These are phyloP conservation scores for Bjerkandera adusta DNA, from an alignment of 1,284 basidiomycete genomes.

Conservation along the genomic window DNA sequence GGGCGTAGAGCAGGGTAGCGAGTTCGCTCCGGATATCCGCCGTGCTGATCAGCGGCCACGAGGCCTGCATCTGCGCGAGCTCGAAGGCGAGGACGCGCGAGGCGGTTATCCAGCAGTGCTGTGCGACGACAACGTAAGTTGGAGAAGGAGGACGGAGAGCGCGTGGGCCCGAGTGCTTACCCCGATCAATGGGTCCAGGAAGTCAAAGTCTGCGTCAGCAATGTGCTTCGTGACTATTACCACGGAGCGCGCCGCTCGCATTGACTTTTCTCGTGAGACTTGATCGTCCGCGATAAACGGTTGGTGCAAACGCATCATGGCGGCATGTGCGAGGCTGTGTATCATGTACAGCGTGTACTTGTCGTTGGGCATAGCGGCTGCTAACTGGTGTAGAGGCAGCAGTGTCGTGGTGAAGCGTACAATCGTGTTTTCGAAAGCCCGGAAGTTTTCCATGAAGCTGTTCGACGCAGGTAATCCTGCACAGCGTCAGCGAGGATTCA, in stretches of 20 bases:
- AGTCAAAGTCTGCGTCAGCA: slow-evolving; percentile 60
- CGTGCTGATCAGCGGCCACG: slow-evolving; percentile 57
- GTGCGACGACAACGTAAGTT: slow-evolving; percentile 13
- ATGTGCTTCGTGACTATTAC: slow-evolving; percentile 59
- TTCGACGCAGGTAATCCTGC: slow-evolving; percentile 43
- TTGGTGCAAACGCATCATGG: slow-evolving; percentile 66
- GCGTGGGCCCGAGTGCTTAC: slow-evolving; percentile 40
- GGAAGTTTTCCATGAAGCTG: slow-evolving; percentile 54
- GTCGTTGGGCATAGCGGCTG: slow-evolving; percentile 53
- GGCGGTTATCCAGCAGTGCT: slow-evolving; percentile 71
- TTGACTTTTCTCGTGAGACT: slow-evolving; percentile 64
- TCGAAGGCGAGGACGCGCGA: slow-evolving; percentile 66
- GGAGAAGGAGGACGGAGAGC: slow-evolving; percentile 1
- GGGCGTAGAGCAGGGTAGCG: slow-evolving; percentile 55
- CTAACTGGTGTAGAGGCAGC: slow-evolving; percentile 62
- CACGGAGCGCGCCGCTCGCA: slow-evolving; percentile 56
- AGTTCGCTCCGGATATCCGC: slow-evolving; percentile 60
- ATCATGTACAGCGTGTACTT: slow-evolving; percentile 56
- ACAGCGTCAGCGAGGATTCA: slow-evolving; percentile 16
- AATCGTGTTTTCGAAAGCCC: slow-evolving; percentile 59
- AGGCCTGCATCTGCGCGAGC: slow-evolving; percentile 52
- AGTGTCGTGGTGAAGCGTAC: slow-evolving; percentile 59
- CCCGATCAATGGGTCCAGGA: slow-evolving; percentile 71
- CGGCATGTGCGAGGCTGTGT: slow-evolving; percentile 65
- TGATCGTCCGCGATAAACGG: slow-evolving; percentile 59